Evolutionary conservation across 2,329 filamentous ascomycete genomes (phyloP).

Genomic region (Salinomyces thailandicus): DNA sequence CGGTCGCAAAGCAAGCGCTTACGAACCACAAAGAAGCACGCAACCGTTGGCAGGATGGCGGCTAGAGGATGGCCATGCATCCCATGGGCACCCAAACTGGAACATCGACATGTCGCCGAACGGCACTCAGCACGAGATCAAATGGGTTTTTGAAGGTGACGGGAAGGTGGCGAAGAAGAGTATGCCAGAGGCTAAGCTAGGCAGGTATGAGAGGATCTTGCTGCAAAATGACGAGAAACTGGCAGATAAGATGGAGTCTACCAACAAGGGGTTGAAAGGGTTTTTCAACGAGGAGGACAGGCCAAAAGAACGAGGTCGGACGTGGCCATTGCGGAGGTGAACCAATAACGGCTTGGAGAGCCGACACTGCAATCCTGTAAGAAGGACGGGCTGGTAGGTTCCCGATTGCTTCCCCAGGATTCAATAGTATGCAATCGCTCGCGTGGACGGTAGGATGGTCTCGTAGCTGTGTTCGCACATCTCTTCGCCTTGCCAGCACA

Average conservation of each 20-base stretch:
- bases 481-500: no score
- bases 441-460: no score
- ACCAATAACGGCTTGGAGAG: no score
- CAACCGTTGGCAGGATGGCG: conserved; percentile 24
- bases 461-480: no score
- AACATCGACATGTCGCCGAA: conserved; percentile 15
- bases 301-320: conserved; percentile 6
- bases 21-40: conserved; percentile 16
- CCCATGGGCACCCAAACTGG: conserved; percentile 12
- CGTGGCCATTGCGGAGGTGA: conserved; percentile 4
- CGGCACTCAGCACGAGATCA: conserved; percentile 11
- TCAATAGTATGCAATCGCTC: no score
- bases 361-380: no score
- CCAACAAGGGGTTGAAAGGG: conserved; percentile 10
- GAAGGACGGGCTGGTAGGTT: no score
- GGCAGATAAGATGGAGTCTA: conserved; percentile 8
- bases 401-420: no score
- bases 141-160: conserved; percentile 18
- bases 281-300: conserved; percentile 1
- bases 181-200: conserved; percentile 19
- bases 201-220: conserved; percentile 9
- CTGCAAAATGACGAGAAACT: conserved; percentile 9
- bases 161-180: conserved; percentile 3
- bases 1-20: conserved; percentile 6
- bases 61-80: conserved; percentile 21